Conservation (phyloP, 2,329 filamentous ascomycete species). For the Calonectria pseudoturangicola region DNA sequence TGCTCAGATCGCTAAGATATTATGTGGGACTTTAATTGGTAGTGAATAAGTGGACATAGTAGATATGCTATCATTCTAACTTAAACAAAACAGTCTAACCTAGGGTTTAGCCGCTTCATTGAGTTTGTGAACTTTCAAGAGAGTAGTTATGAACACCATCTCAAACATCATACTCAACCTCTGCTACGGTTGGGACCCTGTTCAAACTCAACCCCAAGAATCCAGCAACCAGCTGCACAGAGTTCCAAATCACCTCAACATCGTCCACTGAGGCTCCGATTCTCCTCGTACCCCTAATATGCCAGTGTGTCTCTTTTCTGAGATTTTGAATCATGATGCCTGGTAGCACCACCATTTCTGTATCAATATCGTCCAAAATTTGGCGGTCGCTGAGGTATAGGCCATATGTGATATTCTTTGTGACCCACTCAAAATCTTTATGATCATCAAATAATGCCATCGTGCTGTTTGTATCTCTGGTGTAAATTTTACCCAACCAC, state of each 20-base stretch:
- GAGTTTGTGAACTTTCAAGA: neutral
- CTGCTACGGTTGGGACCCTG: neutral
- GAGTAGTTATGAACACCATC: neutral
- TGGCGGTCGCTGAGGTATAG: neutral
- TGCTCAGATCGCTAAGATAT: neutral
- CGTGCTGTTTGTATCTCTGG: neutral
- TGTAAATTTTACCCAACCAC: neutral
- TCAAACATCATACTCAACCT: neutral
- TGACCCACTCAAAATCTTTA: neutral
- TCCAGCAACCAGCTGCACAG: neutral
- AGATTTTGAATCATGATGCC: conserved; percentile 1
- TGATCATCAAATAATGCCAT: neutral
- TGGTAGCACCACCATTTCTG: neutral
- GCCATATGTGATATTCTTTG: neutral
- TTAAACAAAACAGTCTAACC: no score
- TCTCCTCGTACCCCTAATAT: neutral
- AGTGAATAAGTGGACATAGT: neutral
- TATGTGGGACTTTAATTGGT: neutral
- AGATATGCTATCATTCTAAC: no score
- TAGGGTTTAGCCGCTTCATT: no score
- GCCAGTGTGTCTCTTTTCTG: neutral
- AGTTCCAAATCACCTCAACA: neutral
- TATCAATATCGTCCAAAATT: neutral
- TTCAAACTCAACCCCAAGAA: neutral
- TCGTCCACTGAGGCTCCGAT: neutral